A percentile compares a stretch with the other conserved stretches of the same genome.
phyloP scores from a whole-genome alignment of 2,329 filamentous ascomycete species.

The Pseudogymnoascus sp. region DNA sequence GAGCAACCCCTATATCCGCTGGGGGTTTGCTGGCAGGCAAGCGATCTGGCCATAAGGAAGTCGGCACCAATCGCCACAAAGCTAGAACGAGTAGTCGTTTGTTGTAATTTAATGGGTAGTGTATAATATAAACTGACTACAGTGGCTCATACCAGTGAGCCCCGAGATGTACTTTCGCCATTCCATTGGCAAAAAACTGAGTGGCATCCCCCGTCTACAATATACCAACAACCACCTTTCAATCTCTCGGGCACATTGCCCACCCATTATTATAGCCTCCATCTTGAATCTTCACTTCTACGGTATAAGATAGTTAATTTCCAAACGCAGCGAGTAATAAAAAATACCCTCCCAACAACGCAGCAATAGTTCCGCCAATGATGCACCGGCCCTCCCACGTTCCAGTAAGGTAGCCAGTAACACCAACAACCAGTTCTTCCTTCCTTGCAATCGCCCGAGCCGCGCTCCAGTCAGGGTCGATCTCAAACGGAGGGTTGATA shows the following conservation, averaged over 20 bases:
- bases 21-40: neutral
- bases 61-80: neutral
- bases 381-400: constrained; percentile 27
- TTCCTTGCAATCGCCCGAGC: constrained; percentile 46
- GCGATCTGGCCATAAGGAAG: neutral
- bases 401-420: constrained; percentile 38
- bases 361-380: constrained; percentile 24
- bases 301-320: neutral
- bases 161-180: constrained; percentile 1
- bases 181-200: neutral
- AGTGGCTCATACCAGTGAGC: neutral
- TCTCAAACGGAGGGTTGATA: constrained; percentile 46
- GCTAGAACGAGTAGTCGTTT: neutral
- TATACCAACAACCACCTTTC: neutral
- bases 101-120: neutral
- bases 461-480: constrained; percentile 50
- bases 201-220: neutral
- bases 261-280: neutral
- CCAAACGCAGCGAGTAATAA: constrained; percentile 21
- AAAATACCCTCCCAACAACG: constrained; percentile 25
- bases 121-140: constrained; percentile 1
- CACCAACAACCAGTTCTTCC: constrained; percentile 53
- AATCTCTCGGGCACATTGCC: neutral
- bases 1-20: neutral
- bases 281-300: neutral